Conservation (phyloP, 2,329 filamentous ascomycete species). For the Sclerotinia glacialis region DNA sequence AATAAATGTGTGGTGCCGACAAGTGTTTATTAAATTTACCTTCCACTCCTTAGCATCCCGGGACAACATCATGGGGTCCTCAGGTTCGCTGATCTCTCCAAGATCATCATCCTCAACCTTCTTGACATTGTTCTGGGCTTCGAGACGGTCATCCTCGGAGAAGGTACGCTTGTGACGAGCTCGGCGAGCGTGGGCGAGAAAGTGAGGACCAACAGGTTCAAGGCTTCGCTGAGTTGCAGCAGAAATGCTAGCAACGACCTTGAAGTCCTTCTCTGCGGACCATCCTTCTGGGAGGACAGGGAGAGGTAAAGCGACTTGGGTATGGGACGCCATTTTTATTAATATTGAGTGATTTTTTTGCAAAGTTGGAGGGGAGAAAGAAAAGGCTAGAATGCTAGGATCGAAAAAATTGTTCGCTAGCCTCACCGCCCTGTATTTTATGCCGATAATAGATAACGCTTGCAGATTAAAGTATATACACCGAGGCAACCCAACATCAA, state of each 20-base stretch:
- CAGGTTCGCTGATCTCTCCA: conserved; percentile 87
- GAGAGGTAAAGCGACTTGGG: conserved; percentile 57
- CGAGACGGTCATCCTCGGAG: conserved; percentile 96
- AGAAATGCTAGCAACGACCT: conserved; percentile 73
- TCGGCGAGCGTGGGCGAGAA: conserved; percentile 93
- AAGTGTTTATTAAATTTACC: conserved; percentile 50
- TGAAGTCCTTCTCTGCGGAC: conserved; percentile 89
- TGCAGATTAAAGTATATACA: background rate
- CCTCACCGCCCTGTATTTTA: conserved; percentile 8
- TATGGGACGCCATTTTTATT: conserved; percentile 33
- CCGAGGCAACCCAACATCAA: background rate
- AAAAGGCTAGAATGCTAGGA: conserved; percentile 13
- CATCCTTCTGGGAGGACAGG: conserved; percentile 77
- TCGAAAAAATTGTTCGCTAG: conserved; percentile 16
- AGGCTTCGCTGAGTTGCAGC: conserved; percentile 79
- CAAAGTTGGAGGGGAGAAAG: conserved; percentile 18
- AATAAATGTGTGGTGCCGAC: conserved; percentile 16
- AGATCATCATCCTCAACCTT: conserved; percentile 90
- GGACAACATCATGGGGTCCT: conserved; percentile 88
- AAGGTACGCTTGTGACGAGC: conserved; percentile 97
- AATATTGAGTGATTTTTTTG: background rate
- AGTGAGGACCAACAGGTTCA: conserved; percentile 95
- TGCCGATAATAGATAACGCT: background rate
- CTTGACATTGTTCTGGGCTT: conserved; percentile 91
- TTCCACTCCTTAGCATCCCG: conserved; percentile 99